Conservation (phyloP, 345 rosid species). For the Bruguiera parviflora region DNA sequence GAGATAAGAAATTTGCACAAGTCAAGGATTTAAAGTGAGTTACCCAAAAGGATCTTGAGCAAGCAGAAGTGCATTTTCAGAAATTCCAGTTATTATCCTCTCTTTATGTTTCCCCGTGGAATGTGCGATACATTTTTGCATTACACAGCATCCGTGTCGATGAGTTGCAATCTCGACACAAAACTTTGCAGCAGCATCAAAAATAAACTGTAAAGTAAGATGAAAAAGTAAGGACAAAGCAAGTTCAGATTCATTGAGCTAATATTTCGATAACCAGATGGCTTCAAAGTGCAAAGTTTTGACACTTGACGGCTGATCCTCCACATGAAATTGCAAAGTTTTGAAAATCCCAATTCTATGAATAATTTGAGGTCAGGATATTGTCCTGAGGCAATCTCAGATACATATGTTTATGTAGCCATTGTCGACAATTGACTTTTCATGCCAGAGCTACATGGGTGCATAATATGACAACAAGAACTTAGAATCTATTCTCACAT, state of each 20-base stretch:
- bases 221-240: not conserved
- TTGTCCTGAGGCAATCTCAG: too few species aligned
- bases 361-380: too few species aligned
- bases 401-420: too few species aligned
- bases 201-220: constrained; percentile 48
- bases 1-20: not conserved
- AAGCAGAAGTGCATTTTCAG: constrained; percentile 49
- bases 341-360: too few species aligned
- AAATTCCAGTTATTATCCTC: constrained; percentile 46
- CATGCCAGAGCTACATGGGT: too few species aligned
- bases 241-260: constrained; percentile 3
- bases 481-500: too few species aligned
- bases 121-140: constrained; percentile 60
- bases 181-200: constrained; percentile 55
- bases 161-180: constrained; percentile 70
- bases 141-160: constrained; percentile 72
- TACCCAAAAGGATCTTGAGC: constrained; percentile 82
- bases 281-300: too few species aligned
- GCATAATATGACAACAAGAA: too few species aligned
- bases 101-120: constrained; percentile 46
- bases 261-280: too few species aligned
- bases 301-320: too few species aligned
- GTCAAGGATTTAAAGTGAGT: constrained; percentile 2
- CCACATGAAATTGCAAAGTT: too few species aligned
- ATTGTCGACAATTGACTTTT: too few species aligned